Base-by-base conservation (phyloP, 257 asterid genomes). In the Knoxia roxburghii region DNA sequence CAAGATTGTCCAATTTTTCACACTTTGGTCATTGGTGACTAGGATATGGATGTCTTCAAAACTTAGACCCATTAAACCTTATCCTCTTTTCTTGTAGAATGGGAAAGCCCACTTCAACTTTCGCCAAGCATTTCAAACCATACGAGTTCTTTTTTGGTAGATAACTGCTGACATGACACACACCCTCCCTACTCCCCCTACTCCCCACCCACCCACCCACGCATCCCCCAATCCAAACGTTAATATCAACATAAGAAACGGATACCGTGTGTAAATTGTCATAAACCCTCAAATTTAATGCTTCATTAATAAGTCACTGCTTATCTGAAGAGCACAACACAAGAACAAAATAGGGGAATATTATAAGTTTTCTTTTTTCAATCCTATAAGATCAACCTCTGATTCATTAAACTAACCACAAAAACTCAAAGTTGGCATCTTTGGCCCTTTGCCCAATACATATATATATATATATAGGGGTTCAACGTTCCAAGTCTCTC, bases 11-110 rank as follows among this genome's bases (percentile, higher is more conserved):
- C 26, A 0, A 23, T 56, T 32, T 30, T 4, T 26, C 67, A 49
- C 59, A 23, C 50, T 49, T 72, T 51, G 57, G 70, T 69, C 67
- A 35, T 61, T 50, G 82, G 74, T 84, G 88, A 86, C 80, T 82
- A 83, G 61, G 93, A 86, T 82, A 53, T 73, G 85, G 87, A 79
- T 83, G 77, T 57, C 72, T 67, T 73, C 78, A 48, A 75, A 71
- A 30, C 67, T 14, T 50, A 48, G 35, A 43, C 50, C 85, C 41
- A 37, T 70, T 83, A 43, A 74, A 45, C 23, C 87, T 79, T 81
- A 79, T 75, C 85, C 77, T 62, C 40, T 72, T 45, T 64, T 71
- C 77, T 65, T 40, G 74, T 65, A 48, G 73, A 61, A 75, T 37
- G 72, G 68, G 70, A 64, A 70, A 74, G 61, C 50, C 57, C 20